Conservation (phyloP, 805 yeast species). For the Saccharomycopsis fibuligera region DNA sequence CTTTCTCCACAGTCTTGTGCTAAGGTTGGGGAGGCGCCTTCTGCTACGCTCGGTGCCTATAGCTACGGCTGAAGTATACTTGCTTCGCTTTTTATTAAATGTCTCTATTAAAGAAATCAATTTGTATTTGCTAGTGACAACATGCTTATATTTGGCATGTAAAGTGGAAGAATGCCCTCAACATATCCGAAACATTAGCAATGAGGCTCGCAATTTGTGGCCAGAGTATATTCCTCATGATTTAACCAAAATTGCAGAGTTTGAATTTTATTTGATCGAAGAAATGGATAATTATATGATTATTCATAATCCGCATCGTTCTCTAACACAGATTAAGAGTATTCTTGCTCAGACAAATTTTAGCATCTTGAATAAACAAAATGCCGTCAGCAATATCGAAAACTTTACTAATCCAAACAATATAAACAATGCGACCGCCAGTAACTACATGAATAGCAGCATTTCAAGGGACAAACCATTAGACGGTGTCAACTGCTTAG, state of each 20-base stretch:
- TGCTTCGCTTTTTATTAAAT: conserved; percentile 67
- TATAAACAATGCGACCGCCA: not conserved
- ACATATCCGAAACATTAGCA: conserved; percentile 75
- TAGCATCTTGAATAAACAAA: not conserved
- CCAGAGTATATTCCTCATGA: conserved; percentile 93
- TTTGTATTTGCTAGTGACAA: conserved; percentile 70
- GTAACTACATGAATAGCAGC: not conserved
- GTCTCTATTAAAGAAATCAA: conserved; percentile 78
- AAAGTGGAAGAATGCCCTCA: conserved; percentile 95
- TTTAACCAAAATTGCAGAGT: conserved; percentile 85
- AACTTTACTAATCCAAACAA: not conserved
- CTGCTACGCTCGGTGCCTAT: conserved; percentile 76
- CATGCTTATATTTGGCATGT: conserved; percentile 84
- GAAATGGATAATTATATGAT: conserved; percentile 70
- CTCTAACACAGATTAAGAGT: conserved; percentile 47
- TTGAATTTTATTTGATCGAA: conserved; percentile 89
- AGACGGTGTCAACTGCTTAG: conserved; percentile 22
- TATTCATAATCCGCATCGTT: conserved; percentile 71
- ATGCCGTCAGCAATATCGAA: not conserved
- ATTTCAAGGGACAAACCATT: conserved; percentile 22
- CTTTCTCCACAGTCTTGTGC: conserved; percentile 68
- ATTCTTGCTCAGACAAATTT: conserved; percentile 29
- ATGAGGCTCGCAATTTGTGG: conserved; percentile 87
- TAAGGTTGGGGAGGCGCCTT: conserved; percentile 72
- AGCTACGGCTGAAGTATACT: conserved; percentile 82